These are phyloP conservation scores for Ophiostoma quercus DNA, from an alignment of 2,329 filamentous ascomycete species.

Conservation along the genomic window DNA sequence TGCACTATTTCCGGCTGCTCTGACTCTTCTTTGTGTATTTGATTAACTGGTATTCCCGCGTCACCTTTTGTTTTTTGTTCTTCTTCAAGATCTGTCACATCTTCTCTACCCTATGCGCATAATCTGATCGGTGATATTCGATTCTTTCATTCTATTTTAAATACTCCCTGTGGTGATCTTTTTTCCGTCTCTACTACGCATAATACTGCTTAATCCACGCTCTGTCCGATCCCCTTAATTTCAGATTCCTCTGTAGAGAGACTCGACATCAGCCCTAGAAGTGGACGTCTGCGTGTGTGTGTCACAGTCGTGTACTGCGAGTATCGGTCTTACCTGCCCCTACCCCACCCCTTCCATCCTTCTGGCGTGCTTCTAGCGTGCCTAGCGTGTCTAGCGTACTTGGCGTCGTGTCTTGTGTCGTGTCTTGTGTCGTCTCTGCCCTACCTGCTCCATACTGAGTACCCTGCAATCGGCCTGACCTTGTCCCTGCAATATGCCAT, in stretches of 20 bases:
- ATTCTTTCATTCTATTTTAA: no score
- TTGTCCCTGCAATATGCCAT: neutral
- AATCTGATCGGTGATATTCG: no score
- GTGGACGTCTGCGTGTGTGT: no score
- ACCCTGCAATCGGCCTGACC: neutral
- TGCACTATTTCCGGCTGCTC: no score
- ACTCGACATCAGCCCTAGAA: no score
- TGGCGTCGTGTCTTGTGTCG: neutral
- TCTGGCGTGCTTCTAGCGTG: constrained; percentile 23
- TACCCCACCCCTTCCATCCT: constrained; percentile 18
- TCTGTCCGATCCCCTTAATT: neutral
- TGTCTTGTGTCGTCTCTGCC: neutral
- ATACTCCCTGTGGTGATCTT: neutral
- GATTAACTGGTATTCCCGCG: no score
- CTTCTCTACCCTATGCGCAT: no score
- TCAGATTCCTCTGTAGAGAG: no score
- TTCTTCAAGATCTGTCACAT: no score
- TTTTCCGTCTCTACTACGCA: neutral
- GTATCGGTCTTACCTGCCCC: neutral
- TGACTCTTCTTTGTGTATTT: no score
- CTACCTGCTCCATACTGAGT: neutral
- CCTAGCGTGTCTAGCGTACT: constrained; percentile 5
- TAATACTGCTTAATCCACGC: neutral
- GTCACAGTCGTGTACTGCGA: no score
- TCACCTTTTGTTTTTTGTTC: no score